These are phyloP conservation scores for Aspergillus vadensis DNA, from an alignment of 2,329 filamentous ascomycete species.

Conservation along the genomic window DNA sequence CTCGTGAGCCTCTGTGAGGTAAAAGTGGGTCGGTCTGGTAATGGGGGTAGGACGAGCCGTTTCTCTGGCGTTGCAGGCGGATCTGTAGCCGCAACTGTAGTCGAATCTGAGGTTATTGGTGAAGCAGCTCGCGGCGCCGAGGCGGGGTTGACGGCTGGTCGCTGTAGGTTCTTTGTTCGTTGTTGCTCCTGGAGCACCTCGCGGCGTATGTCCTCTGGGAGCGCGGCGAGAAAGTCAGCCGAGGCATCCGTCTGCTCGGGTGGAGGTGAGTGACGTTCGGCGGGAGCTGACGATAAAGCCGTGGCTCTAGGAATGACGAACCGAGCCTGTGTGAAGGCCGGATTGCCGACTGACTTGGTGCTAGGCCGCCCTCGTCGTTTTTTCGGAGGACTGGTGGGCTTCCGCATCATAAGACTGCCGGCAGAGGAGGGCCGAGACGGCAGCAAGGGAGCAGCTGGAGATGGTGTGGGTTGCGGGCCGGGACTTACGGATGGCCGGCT, in stretches of 20 bases:
- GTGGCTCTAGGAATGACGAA: conserved; percentile 55
- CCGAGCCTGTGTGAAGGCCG: conserved; percentile 71
- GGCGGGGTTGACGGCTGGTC: conserved; percentile 52
- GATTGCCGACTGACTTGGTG: conserved; percentile 56
- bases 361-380: conserved; percentile 59
- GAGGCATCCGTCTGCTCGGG: conserved; percentile 53
- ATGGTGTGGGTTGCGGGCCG: background rate
- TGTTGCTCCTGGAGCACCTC: conserved; percentile 78
- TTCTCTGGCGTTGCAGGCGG: conserved; percentile 26
- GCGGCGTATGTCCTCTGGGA: conserved; percentile 76
- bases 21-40: conserved; percentile 60
- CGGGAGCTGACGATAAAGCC: conserved; percentile 17
- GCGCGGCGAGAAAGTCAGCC: conserved; percentile 73
- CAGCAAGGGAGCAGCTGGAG: background rate
- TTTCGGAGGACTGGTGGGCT: conserved; percentile 67
- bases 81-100: conserved; percentile 14
- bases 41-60: conserved; percentile 48
- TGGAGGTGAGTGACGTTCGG: conserved; percentile 16
- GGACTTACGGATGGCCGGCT: conserved; percentile 29
- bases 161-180: conserved; percentile 60
- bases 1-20: conserved; percentile 59
- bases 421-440: conserved; percentile 34
- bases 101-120: conserved; percentile 10
- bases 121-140: conserved; percentile 12
- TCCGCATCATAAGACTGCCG: conserved; percentile 56